A percentile compares a stretch with the other conserved stretches of the same genome.
phyloP scores from a whole-genome alignment of 2,329 filamentous ascomycete genomes.

The Cladosporium sp. region DNA sequence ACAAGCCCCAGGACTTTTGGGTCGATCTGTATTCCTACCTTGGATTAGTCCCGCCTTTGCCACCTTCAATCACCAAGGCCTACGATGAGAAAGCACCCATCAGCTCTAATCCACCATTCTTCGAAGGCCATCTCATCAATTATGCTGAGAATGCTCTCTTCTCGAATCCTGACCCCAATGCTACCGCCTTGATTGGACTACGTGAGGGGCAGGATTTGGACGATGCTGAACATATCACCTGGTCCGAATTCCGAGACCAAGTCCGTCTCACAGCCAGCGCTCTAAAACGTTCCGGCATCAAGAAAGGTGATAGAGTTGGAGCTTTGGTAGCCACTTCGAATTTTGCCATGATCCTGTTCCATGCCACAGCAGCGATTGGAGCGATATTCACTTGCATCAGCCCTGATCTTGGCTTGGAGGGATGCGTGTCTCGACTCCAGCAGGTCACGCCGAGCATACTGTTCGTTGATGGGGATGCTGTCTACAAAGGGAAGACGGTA shows the following conservation, averaged over 20 bases:
- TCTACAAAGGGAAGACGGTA: slow-evolving; percentile 37
- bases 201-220: slow-evolving; percentile 36
- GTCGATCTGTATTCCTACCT: slow-evolving; percentile 39
- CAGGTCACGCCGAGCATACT: slow-evolving; percentile 39
- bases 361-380: slow-evolving; percentile 39
- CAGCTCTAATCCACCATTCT: slow-evolving; percentile 37
- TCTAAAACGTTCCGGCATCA: slow-evolving; percentile 34
- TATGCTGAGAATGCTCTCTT: slow-evolving; percentile 41
- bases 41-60: slow-evolving; percentile 33
- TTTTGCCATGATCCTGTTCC: slow-evolving; percentile 39
- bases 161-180: slow-evolving; percentile 32
- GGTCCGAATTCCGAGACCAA: slow-evolving; percentile 36
- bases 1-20: slow-evolving; percentile 41
- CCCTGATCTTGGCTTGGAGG: slow-evolving; percentile 39
- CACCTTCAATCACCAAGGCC: slow-evolving; percentile 30
- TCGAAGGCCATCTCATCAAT: slow-evolving; percentile 35
- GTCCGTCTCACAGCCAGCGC: slow-evolving; percentile 37
- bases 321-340: slow-evolving; percentile 42
- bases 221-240: slow-evolving; percentile 37
- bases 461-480: slow-evolving; percentile 38
- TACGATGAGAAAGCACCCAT: slow-evolving; percentile 37
- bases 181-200: slow-evolving; percentile 37
- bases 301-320: slow-evolving; percentile 36
- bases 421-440: slow-evolving; percentile 35
- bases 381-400: slow-evolving; percentile 43